phyloP scores from a whole-genome alignment of 805 yeast species.

The Candida sanyiensis region DNA sequence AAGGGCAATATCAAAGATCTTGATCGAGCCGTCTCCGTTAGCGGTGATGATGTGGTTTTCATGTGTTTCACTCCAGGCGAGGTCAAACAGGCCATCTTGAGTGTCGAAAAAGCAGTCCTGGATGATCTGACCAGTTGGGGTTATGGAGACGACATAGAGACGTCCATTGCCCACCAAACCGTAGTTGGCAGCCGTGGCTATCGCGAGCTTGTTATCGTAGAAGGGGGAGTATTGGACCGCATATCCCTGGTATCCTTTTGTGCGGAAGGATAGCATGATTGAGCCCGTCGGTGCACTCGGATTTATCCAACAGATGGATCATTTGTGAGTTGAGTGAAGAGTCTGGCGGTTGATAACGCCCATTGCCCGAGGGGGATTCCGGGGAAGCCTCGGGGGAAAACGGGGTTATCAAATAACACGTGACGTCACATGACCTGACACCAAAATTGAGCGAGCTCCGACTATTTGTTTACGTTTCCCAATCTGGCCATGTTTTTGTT shows the following conservation, averaged over 20 bases:
- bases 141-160: constrained; percentile 62
- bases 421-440: neutral
- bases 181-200: constrained; percentile 86
- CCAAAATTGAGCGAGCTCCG: neutral
- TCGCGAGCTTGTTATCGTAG: constrained; percentile 83
- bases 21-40: constrained; percentile 85
- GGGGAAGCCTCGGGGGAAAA: too few relatives aligned
- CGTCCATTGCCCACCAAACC: constrained; percentile 95
- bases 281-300: too few relatives aligned
- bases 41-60: constrained; percentile 82
- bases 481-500: neutral
- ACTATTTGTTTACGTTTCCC: constrained; percentile 4
- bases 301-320: too few relatives aligned
- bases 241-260: constrained; percentile 81
- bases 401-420: neutral
- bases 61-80: constrained; percentile 86
- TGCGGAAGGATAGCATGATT: constrained; percentile 64
- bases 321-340: too few relatives aligned
- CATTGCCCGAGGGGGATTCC: neutral
- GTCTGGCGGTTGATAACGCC: neutral
- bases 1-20: constrained; percentile 70
- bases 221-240: constrained; percentile 87
- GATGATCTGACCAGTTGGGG: constrained; percentile 54
- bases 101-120: constrained; percentile 68
- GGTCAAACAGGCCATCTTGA: constrained; percentile 86